Evolutionary conservation across 1,284 basidiomycete species (phyloP).

Genomic region (Pisolithus thermaeus): DNA sequence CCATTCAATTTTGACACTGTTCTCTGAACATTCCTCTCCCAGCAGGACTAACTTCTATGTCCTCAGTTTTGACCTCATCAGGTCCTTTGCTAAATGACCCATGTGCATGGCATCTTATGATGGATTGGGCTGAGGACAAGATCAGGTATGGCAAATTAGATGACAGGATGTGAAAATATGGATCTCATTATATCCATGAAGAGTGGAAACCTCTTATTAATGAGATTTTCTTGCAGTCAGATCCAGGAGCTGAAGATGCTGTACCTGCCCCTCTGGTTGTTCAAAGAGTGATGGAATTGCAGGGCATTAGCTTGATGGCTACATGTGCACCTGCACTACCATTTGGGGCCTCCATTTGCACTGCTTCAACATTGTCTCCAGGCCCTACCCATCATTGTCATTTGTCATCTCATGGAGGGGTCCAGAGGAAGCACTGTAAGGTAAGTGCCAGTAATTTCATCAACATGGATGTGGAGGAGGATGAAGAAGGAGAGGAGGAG

Average conservation of each 20-base stretch:
- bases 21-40: neutral
- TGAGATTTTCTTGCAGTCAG: neutral
- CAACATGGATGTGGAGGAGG: neutral
- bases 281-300: neutral
- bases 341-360: neutral
- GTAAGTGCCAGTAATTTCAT: neutral
- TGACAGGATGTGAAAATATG: no score
- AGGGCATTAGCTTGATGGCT: neutral
- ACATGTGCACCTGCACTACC: neutral
- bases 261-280: no score
- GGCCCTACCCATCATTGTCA: neutral
- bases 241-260: no score
- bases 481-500: neutral
- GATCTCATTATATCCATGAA: no score
- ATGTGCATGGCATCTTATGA: neutral
- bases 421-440: neutral
- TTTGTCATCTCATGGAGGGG: neutral
- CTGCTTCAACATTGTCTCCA: neutral
- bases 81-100: neutral
- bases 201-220: neutral
- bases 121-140: neutral
- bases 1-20: neutral
- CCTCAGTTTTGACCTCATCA: neutral
- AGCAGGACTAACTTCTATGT: neutral
- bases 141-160: neutral